Conservation (phyloP, 1,139 yeast genomes). For the Scheffersomyces illinoinensis region DNA sequence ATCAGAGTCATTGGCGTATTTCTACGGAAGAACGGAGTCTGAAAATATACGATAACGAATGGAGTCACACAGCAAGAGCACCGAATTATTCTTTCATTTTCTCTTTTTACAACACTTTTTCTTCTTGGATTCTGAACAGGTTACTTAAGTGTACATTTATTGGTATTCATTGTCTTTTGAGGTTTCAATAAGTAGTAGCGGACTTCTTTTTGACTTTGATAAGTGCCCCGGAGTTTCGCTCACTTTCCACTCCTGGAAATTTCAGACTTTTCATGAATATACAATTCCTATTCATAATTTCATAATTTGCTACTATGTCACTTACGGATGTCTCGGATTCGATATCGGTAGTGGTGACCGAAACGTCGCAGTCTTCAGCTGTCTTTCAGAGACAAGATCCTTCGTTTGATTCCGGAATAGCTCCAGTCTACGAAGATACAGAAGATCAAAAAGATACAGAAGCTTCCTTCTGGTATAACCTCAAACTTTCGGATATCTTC, state of each 20-base stretch:
- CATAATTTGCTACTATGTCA: neutral
- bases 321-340: neutral
- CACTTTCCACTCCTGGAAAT: neutral
- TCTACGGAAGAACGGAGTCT: neutral
- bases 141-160: neutral
- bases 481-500: conserved; percentile 7
- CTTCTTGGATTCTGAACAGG: neutral
- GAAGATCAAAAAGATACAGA: neutral
- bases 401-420: neutral
- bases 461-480: neutral
- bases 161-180: too few species aligned
- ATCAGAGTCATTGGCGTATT: neutral
- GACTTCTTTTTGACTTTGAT: neutral
- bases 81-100: neutral
- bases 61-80: neutral
- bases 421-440: neutral
- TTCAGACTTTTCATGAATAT: neutral
- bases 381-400: neutral
- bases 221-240: neutral
- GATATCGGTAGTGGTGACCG: neutral
- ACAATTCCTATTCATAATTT: neutral
- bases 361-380: neutral
- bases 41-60: neutral
- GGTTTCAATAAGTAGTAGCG: neutral
- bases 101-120: neutral